These are phyloP conservation scores for Ceratopteris richardii DNA, from an alignment of 75 land plant species.

Conservation along the genomic window DNA sequence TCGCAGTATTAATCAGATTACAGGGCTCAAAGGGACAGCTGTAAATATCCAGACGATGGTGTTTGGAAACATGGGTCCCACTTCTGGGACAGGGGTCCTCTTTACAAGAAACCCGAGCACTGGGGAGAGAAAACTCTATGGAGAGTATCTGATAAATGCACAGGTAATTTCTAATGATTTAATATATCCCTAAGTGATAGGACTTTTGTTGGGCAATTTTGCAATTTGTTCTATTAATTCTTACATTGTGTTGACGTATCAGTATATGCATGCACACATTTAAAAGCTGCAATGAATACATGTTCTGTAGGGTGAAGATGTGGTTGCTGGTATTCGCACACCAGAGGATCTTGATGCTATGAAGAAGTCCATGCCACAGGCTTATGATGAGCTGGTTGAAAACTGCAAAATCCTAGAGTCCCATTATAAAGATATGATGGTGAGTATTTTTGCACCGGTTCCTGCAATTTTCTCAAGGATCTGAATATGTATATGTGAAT, in stretches of 20 bases:
- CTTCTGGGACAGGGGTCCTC: conserved; percentile 94
- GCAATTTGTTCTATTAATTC: neutral
- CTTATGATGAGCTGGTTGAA: conserved; percentile 85
- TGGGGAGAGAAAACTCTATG: conserved; percentile 94
- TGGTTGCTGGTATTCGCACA: conserved; percentile 97
- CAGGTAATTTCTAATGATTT: too few relatives aligned
- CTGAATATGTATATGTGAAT: neutral
- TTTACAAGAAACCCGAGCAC: conserved; percentile 98
- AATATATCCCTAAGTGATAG: neutral
- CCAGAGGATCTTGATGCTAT: conserved; percentile 82
- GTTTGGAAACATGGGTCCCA: conserved; percentile 94
- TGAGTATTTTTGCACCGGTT: conserved; percentile 20
- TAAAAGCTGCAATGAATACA: too few relatives aligned
- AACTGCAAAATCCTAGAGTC: conserved; percentile 89
- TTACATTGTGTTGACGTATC: neutral
- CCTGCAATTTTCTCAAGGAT: too few relatives aligned
- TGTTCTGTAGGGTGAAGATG: conserved; percentile 82
- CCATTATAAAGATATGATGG: conserved; percentile 99
- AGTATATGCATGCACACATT: too few relatives aligned
- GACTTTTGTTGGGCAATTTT: neutral
- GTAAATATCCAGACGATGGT: conserved; percentile 97
- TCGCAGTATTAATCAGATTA: conserved; percentile 89
- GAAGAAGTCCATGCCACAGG: conserved; percentile 81
- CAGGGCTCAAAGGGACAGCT: conserved; percentile 86
- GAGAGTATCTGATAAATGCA: conserved; percentile 94